A percentile compares a stretch with the other conserved stretches of the same genome.
These are phyloP conservation scores for Stachybotrys elegans DNA, from an alignment of 2,329 filamentous ascomycete species.

Conservation along the genomic window DNA sequence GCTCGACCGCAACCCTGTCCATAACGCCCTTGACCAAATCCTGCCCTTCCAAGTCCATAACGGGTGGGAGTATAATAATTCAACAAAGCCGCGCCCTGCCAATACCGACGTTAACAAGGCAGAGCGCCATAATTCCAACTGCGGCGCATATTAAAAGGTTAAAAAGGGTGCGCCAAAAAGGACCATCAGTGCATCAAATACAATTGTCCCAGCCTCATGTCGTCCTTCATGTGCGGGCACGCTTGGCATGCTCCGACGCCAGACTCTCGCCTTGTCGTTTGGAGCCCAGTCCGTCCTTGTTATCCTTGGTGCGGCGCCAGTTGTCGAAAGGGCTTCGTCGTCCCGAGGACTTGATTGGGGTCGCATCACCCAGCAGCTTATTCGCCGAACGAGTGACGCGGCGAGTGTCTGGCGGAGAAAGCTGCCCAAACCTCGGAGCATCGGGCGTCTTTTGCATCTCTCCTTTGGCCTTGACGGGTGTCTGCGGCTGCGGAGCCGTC, in stretches of 20 bases:
- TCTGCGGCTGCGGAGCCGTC: slow-evolving; percentile 23
- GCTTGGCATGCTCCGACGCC: slow-evolving; percentile 25
- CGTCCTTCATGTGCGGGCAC: slow-evolving; percentile 27
- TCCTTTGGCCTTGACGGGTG: slow-evolving; percentile 29
- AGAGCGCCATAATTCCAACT: no score
- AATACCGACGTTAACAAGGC: no score
- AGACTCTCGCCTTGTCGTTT: slow-evolving; percentile 36
- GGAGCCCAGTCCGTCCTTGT: slow-evolving; percentile 37
- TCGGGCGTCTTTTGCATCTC: slow-evolving; percentile 41
- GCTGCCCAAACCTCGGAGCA: slow-evolving; percentile 50
- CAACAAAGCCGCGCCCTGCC: no score
- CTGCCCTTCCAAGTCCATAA: no score
- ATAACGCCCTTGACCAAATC: no score
- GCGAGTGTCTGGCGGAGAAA: slow-evolving; percentile 58
- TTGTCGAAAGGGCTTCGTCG: slow-evolving; percentile 58
- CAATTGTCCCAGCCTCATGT: no score
- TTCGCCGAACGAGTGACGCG: slow-evolving; percentile 53
- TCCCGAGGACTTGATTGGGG: slow-evolving; percentile 34
- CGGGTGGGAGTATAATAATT: no score
- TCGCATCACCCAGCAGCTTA: slow-evolving; percentile 39
- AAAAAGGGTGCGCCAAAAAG: not conserved
- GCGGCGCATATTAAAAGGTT: no score
- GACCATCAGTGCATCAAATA: not conserved
- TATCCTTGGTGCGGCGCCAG: slow-evolving; percentile 62
- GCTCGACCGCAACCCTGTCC: no score